Conservation (phyloP, 345 rosid species). For the Eucalyptus cloeziana region DNA sequence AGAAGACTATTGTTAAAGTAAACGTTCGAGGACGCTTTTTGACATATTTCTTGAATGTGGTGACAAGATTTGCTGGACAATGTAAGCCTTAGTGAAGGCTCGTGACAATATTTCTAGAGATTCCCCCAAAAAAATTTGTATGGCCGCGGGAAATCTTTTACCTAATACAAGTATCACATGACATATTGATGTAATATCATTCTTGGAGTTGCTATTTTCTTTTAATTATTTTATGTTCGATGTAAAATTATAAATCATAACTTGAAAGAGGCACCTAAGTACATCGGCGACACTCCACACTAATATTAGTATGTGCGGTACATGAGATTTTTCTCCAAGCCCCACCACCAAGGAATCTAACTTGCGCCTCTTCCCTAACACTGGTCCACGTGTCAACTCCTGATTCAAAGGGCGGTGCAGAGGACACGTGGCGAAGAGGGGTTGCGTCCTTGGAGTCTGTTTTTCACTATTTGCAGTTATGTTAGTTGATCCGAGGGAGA, state of each 20-base stretch:
- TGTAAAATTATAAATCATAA: background rate
- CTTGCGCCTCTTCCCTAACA: background rate
- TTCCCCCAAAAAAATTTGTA: background rate
- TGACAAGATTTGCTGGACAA: background rate
- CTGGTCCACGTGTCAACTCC: background rate
- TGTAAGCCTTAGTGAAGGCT: fast-evolving
- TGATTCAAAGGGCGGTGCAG: background rate
- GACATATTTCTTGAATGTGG: background rate
- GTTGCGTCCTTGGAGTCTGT: background rate
- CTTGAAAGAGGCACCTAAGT: too few relatives aligned
- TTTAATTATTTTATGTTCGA: too few relatives aligned
- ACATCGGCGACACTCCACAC: background rate
- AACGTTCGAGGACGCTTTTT: fast-evolving
- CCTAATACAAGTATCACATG: background rate
- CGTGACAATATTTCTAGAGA: fast-evolving
- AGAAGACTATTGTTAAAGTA: background rate
- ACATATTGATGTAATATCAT: background rate
- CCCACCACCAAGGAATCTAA: background rate
- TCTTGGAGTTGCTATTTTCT: too few relatives aligned
- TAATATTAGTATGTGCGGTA: background rate
- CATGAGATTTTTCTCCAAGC: background rate
- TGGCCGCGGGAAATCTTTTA: fast-evolving
- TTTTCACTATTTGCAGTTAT: background rate
- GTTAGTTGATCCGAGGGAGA: background rate
- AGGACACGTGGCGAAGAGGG: background rate